A percentile compares a stretch with the other conserved stretches of the same genome.
Evolutionary conservation across 768 basidiomycete species (phyloP).

Genomic region (Pisolithus marmoratus): DNA sequence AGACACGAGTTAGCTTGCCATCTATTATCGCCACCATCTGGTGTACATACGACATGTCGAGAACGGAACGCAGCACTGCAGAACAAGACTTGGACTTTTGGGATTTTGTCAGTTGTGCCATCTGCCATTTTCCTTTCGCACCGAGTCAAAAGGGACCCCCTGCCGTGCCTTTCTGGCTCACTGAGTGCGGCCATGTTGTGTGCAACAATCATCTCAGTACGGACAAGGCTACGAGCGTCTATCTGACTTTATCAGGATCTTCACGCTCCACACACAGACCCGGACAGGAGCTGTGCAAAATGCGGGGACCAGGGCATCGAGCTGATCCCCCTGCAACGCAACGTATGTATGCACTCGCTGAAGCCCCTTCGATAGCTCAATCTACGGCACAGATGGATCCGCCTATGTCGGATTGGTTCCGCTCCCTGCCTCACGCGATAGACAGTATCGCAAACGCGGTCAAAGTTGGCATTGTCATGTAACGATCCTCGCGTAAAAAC

Average conservation of each 20-base stretch:
- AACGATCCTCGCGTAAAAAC: background rate
- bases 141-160: slow-evolving; percentile 44
- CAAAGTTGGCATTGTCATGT: slow-evolving; percentile 41
- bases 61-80: slow-evolving; percentile 4
- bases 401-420: slow-evolving; percentile 83
- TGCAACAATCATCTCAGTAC: slow-evolving; percentile 83
- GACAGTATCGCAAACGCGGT: slow-evolving; percentile 62
- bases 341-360: slow-evolving; percentile 39
- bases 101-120: slow-evolving; percentile 70
- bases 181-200: slow-evolving; percentile 81
- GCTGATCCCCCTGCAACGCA: slow-evolving; percentile 64
- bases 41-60: slow-evolving; percentile 8
- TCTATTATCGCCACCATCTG: slow-evolving; percentile 1
- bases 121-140: slow-evolving; percentile 64
- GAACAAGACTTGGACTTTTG: slow-evolving; percentile 56
- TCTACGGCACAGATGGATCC: slow-evolving; percentile 55
- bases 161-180: slow-evolving; percentile 78
- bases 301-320: slow-evolving; percentile 63
- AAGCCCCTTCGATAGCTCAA: background rate
- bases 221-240: no score
- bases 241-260: slow-evolving; percentile 8
- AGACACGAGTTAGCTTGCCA: background rate
- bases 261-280: slow-evolving; percentile 35
- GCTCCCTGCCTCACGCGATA: slow-evolving; percentile 51
- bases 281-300: slow-evolving; percentile 68